Evolutionary conservation across 352 stramenopile genomes (phyloP).

Genomic region (Blastocystis sp.): DNA sequence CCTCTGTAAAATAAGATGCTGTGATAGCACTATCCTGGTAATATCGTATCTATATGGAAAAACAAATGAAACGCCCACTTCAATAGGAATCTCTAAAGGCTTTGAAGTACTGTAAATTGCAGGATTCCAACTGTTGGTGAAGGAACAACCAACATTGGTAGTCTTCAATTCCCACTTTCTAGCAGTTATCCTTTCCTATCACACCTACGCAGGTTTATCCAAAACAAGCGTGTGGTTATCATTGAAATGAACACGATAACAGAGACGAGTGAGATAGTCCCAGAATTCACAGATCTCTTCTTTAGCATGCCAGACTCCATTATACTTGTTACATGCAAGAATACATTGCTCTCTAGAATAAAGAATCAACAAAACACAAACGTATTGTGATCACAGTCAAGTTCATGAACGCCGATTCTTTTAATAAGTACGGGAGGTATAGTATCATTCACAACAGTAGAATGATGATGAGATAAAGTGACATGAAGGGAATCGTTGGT

Average conservation of each 20-base stretch:
- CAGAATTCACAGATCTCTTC: background rate
- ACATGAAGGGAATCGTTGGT: background rate
- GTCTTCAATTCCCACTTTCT: conserved; percentile 27
- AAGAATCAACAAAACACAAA: background rate
- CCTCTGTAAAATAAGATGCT: background rate
- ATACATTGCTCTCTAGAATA: background rate
- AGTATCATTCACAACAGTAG: conserved; percentile 6
- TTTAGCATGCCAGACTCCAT: background rate
- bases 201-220: background rate
- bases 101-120: background rate
- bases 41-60: background rate
- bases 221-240: background rate
- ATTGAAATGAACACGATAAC: conserved; percentile 24
- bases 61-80: background rate
- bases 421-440: background rate
- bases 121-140: background rate
- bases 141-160: background rate
- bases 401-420: background rate
- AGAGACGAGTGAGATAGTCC: background rate
- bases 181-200: background rate
- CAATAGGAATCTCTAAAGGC: background rate
- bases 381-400: conserved; percentile 33
- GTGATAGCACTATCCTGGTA: conserved; percentile 31
- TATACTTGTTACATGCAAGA: background rate
- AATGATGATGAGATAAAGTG: background rate